phyloP scores from a whole-genome alignment of 2,329 filamentous ascomycete species.

The Leptographium galeiforme region DNA sequence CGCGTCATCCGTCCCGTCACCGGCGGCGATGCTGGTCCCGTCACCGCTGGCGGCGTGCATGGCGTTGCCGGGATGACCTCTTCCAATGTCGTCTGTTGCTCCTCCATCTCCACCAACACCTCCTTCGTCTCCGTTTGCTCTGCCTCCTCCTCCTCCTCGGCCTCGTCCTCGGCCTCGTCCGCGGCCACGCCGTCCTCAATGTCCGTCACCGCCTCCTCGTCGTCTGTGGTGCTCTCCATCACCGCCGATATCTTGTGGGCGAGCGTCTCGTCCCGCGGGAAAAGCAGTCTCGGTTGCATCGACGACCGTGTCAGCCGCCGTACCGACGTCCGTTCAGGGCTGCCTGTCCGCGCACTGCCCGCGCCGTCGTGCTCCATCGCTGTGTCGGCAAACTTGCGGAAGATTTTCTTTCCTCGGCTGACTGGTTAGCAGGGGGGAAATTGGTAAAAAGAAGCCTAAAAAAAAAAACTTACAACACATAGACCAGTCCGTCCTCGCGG shows the following conservation, averaged over 20 bases:
- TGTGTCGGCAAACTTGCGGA: slow-evolving; percentile 48
- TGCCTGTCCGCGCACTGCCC: slow-evolving; percentile 16
- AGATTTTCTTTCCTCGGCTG: slow-evolving; percentile 69
- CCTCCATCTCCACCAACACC: slow-evolving; percentile 20
- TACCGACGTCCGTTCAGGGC: slow-evolving; percentile 6
- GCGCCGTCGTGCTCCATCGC: slow-evolving; percentile 5
- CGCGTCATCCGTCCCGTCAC: slow-evolving; percentile 48
- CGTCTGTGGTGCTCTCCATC: slow-evolving; percentile 25
- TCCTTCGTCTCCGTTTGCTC: slow-evolving; percentile 45
- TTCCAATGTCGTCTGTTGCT: slow-evolving; percentile 24
- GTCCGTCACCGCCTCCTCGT: slow-evolving; percentile 47
- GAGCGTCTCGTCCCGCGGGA: slow-evolving; percentile 37
- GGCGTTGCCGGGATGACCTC: slow-evolving; percentile 21
- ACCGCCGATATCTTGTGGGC: slow-evolving; percentile 11
- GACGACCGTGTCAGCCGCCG: slow-evolving; percentile 49
- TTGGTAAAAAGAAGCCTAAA: slow-evolving; percentile 59
- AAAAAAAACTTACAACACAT: slow-evolving; percentile 69
- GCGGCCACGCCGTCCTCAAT: slow-evolving; percentile 32
- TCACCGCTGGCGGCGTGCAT: slow-evolving; percentile 37
- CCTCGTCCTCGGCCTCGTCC: slow-evolving; percentile 44
- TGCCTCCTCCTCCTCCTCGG: slow-evolving; percentile 22
- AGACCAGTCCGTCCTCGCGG: slow-evolving; percentile 61
- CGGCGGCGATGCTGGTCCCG: slow-evolving; percentile 47
- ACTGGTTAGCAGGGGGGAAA: slow-evolving; percentile 42
- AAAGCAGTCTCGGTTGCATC: slow-evolving; percentile 60